Percentiles rank a stretch among this genome's conserved stretches.
These are phyloP conservation scores for Pichia paraexigua DNA, from an alignment of 805 yeast species.

Conservation along the genomic window DNA sequence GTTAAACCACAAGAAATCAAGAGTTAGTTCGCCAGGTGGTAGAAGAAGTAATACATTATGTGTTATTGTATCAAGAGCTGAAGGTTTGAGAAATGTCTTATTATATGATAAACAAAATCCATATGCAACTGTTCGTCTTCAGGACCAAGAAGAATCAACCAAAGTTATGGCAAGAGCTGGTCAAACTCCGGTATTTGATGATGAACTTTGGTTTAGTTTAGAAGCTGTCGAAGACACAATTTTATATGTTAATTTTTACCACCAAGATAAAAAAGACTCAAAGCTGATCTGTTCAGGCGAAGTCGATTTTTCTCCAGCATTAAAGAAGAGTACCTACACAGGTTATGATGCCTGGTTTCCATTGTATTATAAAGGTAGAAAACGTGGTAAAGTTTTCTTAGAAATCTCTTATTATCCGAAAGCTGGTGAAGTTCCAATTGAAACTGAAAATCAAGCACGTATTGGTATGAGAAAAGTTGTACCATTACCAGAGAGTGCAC, in stretches of 20 bases:
- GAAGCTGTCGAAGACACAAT: constrained; percentile 55
- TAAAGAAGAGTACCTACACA: constrained; percentile 54
- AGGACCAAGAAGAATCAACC: constrained; percentile 75
- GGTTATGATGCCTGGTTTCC: constrained; percentile 87
- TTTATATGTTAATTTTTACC: constrained; percentile 67
- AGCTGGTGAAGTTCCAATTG: constrained; percentile 25
- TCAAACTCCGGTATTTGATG: constrained; percentile 86
- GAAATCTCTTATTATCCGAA: constrained; percentile 88
- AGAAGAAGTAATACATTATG: constrained; percentile 43
- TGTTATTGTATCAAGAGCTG: constrained; percentile 71
- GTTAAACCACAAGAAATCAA: neutral
- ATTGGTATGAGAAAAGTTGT: constrained; percentile 6
- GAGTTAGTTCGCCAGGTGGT: neutral
- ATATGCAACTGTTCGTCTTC: constrained; percentile 73
- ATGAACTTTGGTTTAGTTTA: constrained; percentile 60
- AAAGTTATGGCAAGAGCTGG: constrained; percentile 81
- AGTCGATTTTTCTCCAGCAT: constrained; percentile 68
- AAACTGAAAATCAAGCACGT: constrained; percentile 19
- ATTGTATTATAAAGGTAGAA: constrained; percentile 54
- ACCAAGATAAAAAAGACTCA: constrained; percentile 81
- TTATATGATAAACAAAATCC: constrained; percentile 92
- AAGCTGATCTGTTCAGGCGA: constrained; percentile 77
- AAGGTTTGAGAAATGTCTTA: constrained; percentile 78
- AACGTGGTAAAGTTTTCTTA: constrained; percentile 82
- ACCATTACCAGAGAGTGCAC: neutral